A percentile compares a stretch with the other conserved stretches of the same genome.
Evolutionary conservation across 2,329 filamentous ascomycete species (phyloP).

Genomic region (Diaporthe ilicicola): DNA sequence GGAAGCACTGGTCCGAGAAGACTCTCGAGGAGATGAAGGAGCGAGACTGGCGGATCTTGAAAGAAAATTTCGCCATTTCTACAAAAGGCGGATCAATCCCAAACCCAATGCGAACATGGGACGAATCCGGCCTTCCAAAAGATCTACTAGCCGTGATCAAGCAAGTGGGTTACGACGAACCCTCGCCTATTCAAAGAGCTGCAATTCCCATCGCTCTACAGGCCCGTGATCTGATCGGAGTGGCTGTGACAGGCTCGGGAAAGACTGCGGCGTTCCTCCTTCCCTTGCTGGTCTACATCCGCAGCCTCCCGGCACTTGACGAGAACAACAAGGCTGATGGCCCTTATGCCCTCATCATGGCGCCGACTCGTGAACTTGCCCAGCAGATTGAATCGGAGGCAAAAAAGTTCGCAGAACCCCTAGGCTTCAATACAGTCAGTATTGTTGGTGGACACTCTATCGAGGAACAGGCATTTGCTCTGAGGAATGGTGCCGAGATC

Average conservation of each 20-base stretch:
- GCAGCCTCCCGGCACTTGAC: constrained; percentile 83
- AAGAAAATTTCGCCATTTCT: constrained; percentile 96
- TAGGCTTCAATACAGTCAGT: constrained; percentile 94
- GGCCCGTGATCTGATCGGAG: constrained; percentile 94
- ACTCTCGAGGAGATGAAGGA: constrained; percentile 92
- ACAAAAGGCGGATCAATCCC: constrained; percentile 93
- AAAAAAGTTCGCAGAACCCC: constrained; percentile 86
- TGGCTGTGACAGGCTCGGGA: constrained; percentile 96
- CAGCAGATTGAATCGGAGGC: constrained; percentile 97
- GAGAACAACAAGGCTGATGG: constrained; percentile 92
- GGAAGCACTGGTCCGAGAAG: constrained; percentile 98
- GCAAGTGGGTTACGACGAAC: constrained; percentile 88
- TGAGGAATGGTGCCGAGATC: constrained; percentile 94
- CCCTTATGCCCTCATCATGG: constrained; percentile 95
- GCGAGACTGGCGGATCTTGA: constrained; percentile 99
- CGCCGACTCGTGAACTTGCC: constrained; percentile 94
- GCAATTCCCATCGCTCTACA: constrained; percentile 95
- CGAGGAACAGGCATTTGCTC: constrained; percentile 90
- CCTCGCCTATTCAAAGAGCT: constrained; percentile 89
- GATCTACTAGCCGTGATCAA: constrained; percentile 83
- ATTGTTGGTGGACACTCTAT: constrained; percentile 97
- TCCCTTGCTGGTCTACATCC: constrained; percentile 93
- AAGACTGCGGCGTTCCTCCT: constrained; percentile 97
- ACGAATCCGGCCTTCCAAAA: constrained; percentile 82
- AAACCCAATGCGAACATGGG: constrained; percentile 95